Conservation (phyloP, 495 filamentous ascomycete genomes). For the Lindgomyces ingoldianus region DNA sequence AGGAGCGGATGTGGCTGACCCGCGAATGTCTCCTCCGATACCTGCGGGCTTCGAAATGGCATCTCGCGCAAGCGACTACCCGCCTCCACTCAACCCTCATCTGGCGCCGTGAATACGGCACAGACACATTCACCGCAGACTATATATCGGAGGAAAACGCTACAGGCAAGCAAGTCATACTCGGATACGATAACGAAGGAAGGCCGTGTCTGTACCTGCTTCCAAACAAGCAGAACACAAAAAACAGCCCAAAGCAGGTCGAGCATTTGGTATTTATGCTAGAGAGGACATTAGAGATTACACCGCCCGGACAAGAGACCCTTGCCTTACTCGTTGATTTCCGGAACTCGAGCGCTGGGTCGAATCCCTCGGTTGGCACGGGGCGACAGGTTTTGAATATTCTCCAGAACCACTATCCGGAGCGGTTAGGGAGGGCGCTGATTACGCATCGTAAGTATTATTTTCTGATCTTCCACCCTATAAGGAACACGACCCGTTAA, state of each 20-base stretch:
- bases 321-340: constrained; percentile 86
- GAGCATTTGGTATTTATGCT: constrained; percentile 95
- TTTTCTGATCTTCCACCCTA: not conserved
- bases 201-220: constrained; percentile 87
- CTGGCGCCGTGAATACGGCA: constrained; percentile 88
- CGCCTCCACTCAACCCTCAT: constrained; percentile 75
- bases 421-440: constrained; percentile 83
- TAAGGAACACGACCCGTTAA: not conserved
- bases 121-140: constrained; percentile 70
- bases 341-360: constrained; percentile 73
- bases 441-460: constrained; percentile 74
- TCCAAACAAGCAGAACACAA: constrained; percentile 88
- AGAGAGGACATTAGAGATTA: constrained; percentile 83
- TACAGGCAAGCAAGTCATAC: constrained; percentile 88
- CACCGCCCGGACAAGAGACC: constrained; percentile 82
- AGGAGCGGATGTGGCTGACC: constrained; percentile 86
- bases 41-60: constrained; percentile 91
- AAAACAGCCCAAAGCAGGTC: constrained; percentile 82
- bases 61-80: constrained; percentile 69
- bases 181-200: constrained; percentile 81
- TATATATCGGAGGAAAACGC: constrained; percentile 88
- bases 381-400: constrained; percentile 81
- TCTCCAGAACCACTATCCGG: constrained; percentile 91
- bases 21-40: constrained; percentile 90
- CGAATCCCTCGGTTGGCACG: constrained; percentile 71